Percentiles rank a stretch among this genome's conserved stretches.
These are phyloP conservation scores for Russula olivacea DNA, from an alignment of 768 basidiomycete species.

Conservation along the genomic window DNA sequence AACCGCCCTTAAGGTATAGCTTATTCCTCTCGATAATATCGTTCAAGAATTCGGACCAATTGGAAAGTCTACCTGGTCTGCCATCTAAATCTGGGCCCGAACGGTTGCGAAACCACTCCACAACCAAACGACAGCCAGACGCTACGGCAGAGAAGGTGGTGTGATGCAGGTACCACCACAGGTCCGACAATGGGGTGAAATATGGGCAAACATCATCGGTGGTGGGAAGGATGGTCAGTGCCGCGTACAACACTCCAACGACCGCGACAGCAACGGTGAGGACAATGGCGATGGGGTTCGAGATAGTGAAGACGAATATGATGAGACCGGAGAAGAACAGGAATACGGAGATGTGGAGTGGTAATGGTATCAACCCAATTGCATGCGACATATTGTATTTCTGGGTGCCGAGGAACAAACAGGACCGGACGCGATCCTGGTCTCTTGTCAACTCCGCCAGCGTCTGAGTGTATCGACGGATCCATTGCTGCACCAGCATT, in stretches of 20 bases:
- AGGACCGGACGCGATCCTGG: slow-evolving; percentile 7
- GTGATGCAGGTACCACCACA: slow-evolving; percentile 1
- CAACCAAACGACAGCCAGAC: background rate
- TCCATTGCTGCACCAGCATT: slow-evolving; percentile 19
- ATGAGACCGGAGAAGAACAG: slow-evolving; percentile 19
- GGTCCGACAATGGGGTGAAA: slow-evolving; percentile 15
- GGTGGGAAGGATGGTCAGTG: slow-evolving; percentile 7
- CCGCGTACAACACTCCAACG: slow-evolving; percentile 1
- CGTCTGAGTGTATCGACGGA: slow-evolving; percentile 14
- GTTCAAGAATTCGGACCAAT: background rate
- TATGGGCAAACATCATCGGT: slow-evolving; percentile 12
- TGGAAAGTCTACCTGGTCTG: background rate
- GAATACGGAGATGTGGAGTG: slow-evolving; percentile 21
- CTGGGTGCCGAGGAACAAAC: slow-evolving; percentile 13
- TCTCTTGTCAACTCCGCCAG: background rate
- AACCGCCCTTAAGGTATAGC: background rate
- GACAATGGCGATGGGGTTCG: background rate
- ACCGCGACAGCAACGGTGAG: background rate
- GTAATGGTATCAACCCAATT: slow-evolving; percentile 30
- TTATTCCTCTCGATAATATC: background rate
- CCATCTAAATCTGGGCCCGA: background rate
- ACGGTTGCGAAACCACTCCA: background rate
- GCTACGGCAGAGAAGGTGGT: background rate
- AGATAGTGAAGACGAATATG: slow-evolving; percentile 17
- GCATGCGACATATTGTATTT: slow-evolving; percentile 6